Base-by-base conservation (phyloP, 495 filamentous ascomycete species). In the Neurospora sublineolata region DNA sequence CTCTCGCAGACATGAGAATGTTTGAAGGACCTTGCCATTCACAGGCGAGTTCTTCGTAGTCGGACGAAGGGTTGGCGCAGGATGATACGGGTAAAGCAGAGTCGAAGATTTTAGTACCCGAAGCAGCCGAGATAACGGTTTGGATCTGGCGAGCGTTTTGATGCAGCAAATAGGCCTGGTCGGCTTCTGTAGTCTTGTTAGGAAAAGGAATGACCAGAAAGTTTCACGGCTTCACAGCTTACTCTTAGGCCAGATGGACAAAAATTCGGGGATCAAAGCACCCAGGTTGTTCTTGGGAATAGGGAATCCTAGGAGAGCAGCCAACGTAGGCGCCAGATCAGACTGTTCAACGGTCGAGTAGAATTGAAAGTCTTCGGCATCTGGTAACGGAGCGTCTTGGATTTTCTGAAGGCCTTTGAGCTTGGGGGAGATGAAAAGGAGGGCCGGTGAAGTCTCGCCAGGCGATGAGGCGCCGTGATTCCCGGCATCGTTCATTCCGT, bases 401-500 rank as follows among this genome's bases (percentile, higher is more conserved):
- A 79, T 82, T 3, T 77, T 75, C 36, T 82, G 82, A 38, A 92
- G 83, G 0, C 80, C 72, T 77, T 88, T 86, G 38, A 99, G 84
- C 74, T 92, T 94, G 6, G 96, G 94, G 12, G 94, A 97, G 41
- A 97, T 89, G 77, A 99, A 97, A 37, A 97, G 85, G 46, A 99
- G 81, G 16, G 95, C 95, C 0, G 95, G 89, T 1, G 94, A 97
- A 11, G 95, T 98, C 82, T 99, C 95, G 7, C 96, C 93, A 20
- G 91, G 87, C 3, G 92, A 91, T 23, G 96, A 97, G 8, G 94
- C 95, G 12, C 95, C 95, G 79, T 99, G 95, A 76, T 98, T 98
- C 4, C 95, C 95, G 42, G 93, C 95, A 75, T 98, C 95, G 76
- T 97, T 99, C 95, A 99, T 99, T 23, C 95, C 95, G 78, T 99